These are phyloP conservation scores for Phytopythium helicoides DNA, from an alignment of 352 stramenopile genomes.

Conservation along the genomic window DNA sequence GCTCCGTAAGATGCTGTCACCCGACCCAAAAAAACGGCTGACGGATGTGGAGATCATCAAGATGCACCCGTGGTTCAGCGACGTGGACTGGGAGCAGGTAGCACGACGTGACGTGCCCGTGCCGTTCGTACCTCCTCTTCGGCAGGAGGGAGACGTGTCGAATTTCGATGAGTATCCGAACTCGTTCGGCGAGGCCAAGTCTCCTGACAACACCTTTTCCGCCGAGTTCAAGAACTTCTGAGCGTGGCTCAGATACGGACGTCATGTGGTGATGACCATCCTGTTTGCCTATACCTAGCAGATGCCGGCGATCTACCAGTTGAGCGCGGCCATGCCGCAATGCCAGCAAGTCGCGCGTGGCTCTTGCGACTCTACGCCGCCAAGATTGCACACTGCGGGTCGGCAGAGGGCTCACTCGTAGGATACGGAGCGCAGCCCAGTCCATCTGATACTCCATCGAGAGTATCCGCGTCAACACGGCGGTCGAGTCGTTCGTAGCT, in stretches of 20 bases:
- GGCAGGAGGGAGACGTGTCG: slow-evolving; percentile 38
- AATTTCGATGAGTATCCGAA: slow-evolving; percentile 73
- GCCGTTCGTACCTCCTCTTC: slow-evolving; percentile 41
- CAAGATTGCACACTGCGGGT: too few species aligned
- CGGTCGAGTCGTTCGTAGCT: too few species aligned
- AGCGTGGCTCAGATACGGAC: slow-evolving; percentile 4
- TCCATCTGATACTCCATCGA: too few species aligned
- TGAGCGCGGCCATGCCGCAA: too few species aligned
- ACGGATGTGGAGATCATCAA: slow-evolving; percentile 47
- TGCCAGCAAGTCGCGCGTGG: too few species aligned
- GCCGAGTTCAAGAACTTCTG: slow-evolving; percentile 46
- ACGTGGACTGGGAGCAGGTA: slow-evolving; percentile 67
- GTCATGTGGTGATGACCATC: too few species aligned
- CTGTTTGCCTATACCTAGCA: too few species aligned
- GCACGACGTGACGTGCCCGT: slow-evolving; percentile 36
- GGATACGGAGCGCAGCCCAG: too few species aligned
- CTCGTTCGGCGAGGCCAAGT: slow-evolving; percentile 40
- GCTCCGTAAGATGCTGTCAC: slow-evolving; percentile 59
- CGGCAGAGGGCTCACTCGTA: too few species aligned
- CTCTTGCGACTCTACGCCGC: too few species aligned
- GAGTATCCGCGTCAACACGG: too few species aligned
- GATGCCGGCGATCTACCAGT: too few species aligned
- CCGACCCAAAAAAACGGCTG: slow-evolving; percentile 49
- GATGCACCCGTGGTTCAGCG: slow-evolving; percentile 57
- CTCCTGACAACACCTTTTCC: slow-evolving; percentile 19